phyloP scores from a whole-genome alignment of 1,284 basidiomycete genomes.

The Phylloporus sp. region DNA sequence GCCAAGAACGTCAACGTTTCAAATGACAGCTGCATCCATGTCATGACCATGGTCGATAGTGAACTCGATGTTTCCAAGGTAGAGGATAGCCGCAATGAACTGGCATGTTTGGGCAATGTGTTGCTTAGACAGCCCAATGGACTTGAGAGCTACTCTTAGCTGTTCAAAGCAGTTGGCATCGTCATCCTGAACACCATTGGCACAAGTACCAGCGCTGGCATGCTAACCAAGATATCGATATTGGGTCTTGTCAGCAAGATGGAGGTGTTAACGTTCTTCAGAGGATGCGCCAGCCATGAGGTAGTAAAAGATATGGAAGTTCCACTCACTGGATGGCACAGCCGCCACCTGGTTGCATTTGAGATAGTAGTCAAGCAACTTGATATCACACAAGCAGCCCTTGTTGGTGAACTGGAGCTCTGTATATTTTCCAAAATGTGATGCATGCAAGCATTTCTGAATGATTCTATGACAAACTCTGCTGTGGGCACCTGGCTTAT shows the following conservation, averaged over 20 bases:
- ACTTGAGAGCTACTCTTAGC: slow-evolving; percentile 92
- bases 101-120: not conserved
- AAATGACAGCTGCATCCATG: slow-evolving; percentile 87
- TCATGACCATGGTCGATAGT: slow-evolving; percentile 81
- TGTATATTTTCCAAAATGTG: slow-evolving; percentile 91
- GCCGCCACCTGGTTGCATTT: slow-evolving; percentile 86
- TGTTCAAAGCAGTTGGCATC: slow-evolving; percentile 89
- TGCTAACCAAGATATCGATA: no score
- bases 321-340: slow-evolving; percentile 85
- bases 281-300: no score
- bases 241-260: no score
- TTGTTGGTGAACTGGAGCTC: slow-evolving; percentile 94
- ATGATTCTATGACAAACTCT: slow-evolving; percentile 94
- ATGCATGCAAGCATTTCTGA: slow-evolving; percentile 90
- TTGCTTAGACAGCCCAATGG: not conserved
- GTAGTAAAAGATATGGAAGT: slow-evolving; percentile 98
- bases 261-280: no score
- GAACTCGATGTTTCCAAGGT: slow-evolving; percentile 59
- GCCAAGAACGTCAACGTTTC: slow-evolving; percentile 78
- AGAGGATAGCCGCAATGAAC: not conserved
- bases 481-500: no score
- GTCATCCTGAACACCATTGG: slow-evolving; percentile 61
- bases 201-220: slow-evolving; percentile 14
- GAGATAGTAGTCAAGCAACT: slow-evolving; percentile 97
- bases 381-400: slow-evolving; percentile 87